phyloP scores from a whole-genome alignment of 1,284 basidiomycete species.

The Stygiomarasmius scandens region DNA sequence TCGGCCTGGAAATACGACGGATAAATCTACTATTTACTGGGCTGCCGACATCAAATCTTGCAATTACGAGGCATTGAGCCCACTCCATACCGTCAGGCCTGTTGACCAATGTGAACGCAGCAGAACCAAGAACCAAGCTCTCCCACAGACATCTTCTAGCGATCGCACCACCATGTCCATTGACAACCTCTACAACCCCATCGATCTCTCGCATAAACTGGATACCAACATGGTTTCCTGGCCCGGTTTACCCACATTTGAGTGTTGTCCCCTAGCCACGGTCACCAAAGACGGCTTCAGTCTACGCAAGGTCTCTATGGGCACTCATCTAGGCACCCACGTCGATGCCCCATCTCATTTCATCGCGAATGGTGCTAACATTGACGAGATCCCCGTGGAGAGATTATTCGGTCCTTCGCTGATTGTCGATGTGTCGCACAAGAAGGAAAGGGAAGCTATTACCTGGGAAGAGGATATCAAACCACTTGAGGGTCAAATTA shows the following conservation, averaged over 20 bases:
- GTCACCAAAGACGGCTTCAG: conserved; percentile 50
- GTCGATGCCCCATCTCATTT: conserved; percentile 77
- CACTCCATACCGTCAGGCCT: too few relatives aligned
- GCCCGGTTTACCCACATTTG: conserved; percentile 55
- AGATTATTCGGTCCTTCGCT: conserved; percentile 54
- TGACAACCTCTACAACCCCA: conserved; percentile 18
- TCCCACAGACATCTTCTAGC: too few relatives aligned
- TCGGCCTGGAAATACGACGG: too few relatives aligned
- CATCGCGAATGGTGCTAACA: conserved; percentile 49
- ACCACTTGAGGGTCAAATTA: conserved; percentile 35
- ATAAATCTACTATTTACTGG: too few relatives aligned
- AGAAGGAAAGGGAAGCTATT: conserved; percentile 46
- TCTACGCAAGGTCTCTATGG: conserved; percentile 50
- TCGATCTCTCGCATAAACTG: conserved; percentile 62
- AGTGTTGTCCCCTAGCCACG: conserved; percentile 34
- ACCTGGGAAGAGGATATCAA: conserved; percentile 50
- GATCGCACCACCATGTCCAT: too few relatives aligned
- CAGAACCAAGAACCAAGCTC: too few relatives aligned
- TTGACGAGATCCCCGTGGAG: conserved; percentile 57
- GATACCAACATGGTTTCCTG: conserved; percentile 45
- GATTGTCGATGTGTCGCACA: conserved; percentile 49
- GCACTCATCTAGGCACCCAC: conserved; percentile 70
- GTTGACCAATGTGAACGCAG: too few relatives aligned
- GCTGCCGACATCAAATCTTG: too few relatives aligned
- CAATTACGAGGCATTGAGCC: too few relatives aligned